Evolutionary conservation across 208 protist genomes (phyloP).

Genomic region (Eutreptiella sp.): DNA sequence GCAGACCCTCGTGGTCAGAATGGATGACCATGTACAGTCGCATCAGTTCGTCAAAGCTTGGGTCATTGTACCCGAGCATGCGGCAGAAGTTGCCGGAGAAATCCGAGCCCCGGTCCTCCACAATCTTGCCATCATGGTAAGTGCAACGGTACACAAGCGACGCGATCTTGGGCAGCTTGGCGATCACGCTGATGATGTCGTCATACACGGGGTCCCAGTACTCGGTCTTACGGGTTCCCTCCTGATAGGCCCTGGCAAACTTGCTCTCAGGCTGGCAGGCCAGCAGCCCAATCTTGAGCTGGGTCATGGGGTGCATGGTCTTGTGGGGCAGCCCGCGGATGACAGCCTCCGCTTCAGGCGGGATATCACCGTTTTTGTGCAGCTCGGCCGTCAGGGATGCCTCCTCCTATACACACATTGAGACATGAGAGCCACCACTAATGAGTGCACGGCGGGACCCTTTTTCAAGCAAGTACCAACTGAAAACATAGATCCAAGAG

Average conservation of each 20-base stretch:
- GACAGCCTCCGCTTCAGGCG: slow-evolving; percentile 67
- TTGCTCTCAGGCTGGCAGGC: slow-evolving; percentile 82
- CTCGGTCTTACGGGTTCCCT: slow-evolving; percentile 71
- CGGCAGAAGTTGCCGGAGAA: slow-evolving; percentile 88
- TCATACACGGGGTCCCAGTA: slow-evolving; percentile 92
- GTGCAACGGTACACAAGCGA: slow-evolving; percentile 83
- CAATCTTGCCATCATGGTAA: slow-evolving; percentile 35
- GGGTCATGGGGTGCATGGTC: slow-evolving; percentile 95
- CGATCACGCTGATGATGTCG: slow-evolving; percentile 84
- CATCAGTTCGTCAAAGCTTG: slow-evolving; percentile 91
- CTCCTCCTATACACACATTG: no score
- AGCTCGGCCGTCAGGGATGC: slow-evolving; percentile 68
- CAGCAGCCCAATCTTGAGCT: slow-evolving; percentile 66
- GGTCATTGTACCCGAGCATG: slow-evolving; percentile 83
- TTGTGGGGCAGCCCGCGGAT: slow-evolving; percentile 71
- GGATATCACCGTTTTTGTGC: slow-evolving; percentile 51
- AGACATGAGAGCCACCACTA: background rate
- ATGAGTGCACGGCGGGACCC: background rate
- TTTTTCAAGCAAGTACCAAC: no score
- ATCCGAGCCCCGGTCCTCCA: slow-evolving; percentile 66
- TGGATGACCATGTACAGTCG: slow-evolving; percentile 94
- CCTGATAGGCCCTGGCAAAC: slow-evolving; percentile 82
- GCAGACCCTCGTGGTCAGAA: slow-evolving; percentile 89
- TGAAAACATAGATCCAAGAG: no score
- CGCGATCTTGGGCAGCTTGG: slow-evolving; percentile 71